A percentile compares a stretch with the other conserved stretches of the same genome.
phyloP scores from a whole-genome alignment of 202 grass and related monocot genomes.

The Eragrostis tef region DNA sequence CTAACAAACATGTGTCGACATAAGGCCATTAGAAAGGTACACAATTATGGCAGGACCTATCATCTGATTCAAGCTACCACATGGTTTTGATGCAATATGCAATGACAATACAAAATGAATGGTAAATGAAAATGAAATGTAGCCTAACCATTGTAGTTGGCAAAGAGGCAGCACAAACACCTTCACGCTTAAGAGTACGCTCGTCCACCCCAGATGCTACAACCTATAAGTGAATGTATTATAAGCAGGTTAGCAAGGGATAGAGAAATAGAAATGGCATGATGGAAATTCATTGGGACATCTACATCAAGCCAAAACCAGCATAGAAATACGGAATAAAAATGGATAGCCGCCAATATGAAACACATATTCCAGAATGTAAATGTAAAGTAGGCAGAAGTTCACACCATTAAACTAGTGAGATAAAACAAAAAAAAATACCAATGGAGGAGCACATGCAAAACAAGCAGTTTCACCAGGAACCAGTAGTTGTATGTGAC shows the following conservation, averaged over 20 bases:
- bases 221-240: constrained; percentile 55
- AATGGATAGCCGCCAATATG: background rate
- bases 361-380: constrained; percentile 22
- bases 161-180: constrained; percentile 96
- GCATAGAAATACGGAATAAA: constrained; percentile 15
- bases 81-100: background rate
- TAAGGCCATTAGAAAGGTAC: background rate
- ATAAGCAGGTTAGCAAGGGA: constrained; percentile 12
- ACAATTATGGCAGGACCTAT: background rate
- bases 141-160: constrained; percentile 87
- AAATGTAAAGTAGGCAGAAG: constrained; percentile 25
- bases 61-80: constrained; percentile 27
- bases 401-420: constrained; percentile 39
- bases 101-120: constrained; percentile 2
- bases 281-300: background rate
- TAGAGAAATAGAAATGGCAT: background rate
- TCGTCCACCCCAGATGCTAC: constrained; percentile 96
- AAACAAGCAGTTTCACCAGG: constrained; percentile 98
- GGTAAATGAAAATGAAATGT: background rate
- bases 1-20: constrained; percentile 15
- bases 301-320: constrained; percentile 7
- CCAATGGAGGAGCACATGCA: constrained; percentile 96
- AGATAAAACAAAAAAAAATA: constrained; percentile 48
- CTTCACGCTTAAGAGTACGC: constrained; percentile 90
- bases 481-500: constrained; percentile 94